Evolutionary conservation across 2,329 filamentous ascomycete genomes (phyloP).

Genomic region (Diaporthe destruens): DNA sequence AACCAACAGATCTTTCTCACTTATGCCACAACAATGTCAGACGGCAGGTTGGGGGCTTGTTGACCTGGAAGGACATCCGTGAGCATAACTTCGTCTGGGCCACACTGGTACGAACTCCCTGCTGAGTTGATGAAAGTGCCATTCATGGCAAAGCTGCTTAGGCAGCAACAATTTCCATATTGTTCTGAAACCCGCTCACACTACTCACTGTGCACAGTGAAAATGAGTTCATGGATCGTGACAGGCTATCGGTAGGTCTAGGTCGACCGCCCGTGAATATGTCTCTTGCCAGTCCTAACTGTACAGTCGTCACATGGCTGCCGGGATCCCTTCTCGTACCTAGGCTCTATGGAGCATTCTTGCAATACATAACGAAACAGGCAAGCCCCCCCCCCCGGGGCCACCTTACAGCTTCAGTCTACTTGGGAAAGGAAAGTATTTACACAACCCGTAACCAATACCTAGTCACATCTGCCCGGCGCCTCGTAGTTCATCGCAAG

Average conservation of each 20-base stretch:
- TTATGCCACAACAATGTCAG: not conserved
- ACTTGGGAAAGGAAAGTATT: not conserved
- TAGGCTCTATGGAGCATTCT: not conserved
- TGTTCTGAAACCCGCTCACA: too few relatives aligned
- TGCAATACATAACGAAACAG: not conserved
- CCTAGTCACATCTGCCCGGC: slow-evolving; percentile 1
- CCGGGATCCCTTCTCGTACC: not conserved
- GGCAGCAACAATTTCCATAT: too few relatives aligned
- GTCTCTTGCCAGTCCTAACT: not conserved
- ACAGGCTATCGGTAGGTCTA: not conserved
- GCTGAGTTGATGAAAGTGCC: slow-evolving; percentile 2
- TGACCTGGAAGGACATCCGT: slow-evolving; percentile 8
- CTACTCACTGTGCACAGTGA: not conserved
- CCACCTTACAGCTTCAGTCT: not conserved
- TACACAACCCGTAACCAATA: not conserved
- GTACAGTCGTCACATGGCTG: not conserved
- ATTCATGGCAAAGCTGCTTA: too few relatives aligned
- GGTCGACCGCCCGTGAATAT: not conserved
- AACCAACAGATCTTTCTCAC: not conserved
- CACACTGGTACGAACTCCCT: not conserved
- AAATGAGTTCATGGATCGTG: not conserved
- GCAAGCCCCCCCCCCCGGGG: not conserved
- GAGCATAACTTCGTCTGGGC: not conserved
- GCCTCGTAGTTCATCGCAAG: not conserved
- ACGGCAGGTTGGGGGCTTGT: not conserved